Evolutionary conservation across 2,329 filamentous ascomycete species (phyloP).

Genomic region (Trichoderma afroharzianum): DNA sequence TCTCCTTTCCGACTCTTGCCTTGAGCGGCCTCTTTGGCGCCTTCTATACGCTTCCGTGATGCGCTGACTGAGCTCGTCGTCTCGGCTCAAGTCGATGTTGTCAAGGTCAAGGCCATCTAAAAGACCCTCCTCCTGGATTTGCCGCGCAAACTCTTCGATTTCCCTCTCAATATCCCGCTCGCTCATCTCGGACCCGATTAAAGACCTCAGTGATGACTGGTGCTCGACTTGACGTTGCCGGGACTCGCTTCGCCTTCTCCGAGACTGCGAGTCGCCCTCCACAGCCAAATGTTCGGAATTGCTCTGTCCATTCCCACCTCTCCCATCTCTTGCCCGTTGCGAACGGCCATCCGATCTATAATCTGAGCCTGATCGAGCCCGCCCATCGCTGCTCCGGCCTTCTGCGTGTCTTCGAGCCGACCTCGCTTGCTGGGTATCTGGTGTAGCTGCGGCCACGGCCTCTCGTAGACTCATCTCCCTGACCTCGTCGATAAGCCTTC

Average conservation of each 20-base stretch:
- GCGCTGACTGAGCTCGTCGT: constrained; percentile 85
- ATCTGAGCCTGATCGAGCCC: constrained; percentile 31
- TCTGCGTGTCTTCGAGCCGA: constrained; percentile 31
- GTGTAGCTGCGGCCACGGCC: constrained; percentile 38
- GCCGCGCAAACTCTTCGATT: constrained; percentile 83
- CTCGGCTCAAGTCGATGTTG: constrained; percentile 76
- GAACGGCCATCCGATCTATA: constrained; percentile 31
- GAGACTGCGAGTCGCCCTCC: constrained; percentile 27
- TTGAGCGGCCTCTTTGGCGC: constrained; percentile 62
- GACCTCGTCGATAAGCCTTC: constrained; percentile 66
- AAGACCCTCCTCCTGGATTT: constrained; percentile 83
- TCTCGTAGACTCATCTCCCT: constrained; percentile 71
- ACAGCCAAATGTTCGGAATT: constrained; percentile 38
- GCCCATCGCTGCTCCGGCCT: constrained; percentile 32
- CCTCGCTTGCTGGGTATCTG: constrained; percentile 13
- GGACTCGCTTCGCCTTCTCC: constrained; percentile 43
- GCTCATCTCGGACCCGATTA: constrained; percentile 77
- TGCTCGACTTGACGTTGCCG: constrained; percentile 69
- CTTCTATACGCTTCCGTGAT: constrained; percentile 86
- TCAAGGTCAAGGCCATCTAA: constrained; percentile 85
- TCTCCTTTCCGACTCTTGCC: constrained; percentile 45
- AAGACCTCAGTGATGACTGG: constrained; percentile 79
- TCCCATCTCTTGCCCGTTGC: constrained; percentile 24
- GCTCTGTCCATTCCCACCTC: constrained; percentile 26
- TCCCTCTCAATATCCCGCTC: constrained; percentile 79